Evolutionary conservation across 176 grass and related monocot genomes (phyloP).

Genomic region (Carex kokanica): DNA sequence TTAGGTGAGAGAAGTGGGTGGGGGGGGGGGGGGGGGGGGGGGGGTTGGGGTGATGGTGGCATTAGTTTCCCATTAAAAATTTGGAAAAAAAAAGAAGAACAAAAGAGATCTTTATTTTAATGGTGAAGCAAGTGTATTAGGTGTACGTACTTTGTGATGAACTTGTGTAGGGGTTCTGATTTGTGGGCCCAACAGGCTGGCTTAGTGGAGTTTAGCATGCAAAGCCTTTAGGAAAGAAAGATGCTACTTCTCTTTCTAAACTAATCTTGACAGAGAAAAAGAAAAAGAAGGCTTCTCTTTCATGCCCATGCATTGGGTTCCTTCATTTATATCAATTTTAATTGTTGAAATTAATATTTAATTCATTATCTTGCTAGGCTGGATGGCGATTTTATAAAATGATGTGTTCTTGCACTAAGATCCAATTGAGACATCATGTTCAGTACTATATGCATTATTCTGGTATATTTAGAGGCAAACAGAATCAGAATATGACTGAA

Average conservation of each 20-base stretch:
- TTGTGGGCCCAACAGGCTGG: slow-evolving; percentile 25
- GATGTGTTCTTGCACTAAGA: background rate
- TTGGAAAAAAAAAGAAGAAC: background rate
- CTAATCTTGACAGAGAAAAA: slow-evolving; percentile 6
- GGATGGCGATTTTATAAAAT: background rate
- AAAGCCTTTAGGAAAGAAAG: slow-evolving; percentile 18
- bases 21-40: no score
- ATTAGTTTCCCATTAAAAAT: background rate
- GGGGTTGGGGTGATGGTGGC: background rate
- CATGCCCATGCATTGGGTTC: background rate
- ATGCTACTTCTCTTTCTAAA: slow-evolving; percentile 30
- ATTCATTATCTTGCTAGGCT: slow-evolving; percentile 3
- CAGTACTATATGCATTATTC: background rate
- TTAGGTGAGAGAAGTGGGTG: no score
- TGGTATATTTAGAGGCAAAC: slow-evolving; percentile 4
- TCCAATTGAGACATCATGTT: slow-evolving; percentile 12
- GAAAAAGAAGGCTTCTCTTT: background rate
- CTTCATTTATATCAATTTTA: slow-evolving; percentile 15
- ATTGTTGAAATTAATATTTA: slow-evolving; percentile 22
- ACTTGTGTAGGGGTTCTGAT: slow-evolving; percentile 22
- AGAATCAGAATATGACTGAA: background rate
- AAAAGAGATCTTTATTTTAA: slow-evolving; percentile 1
- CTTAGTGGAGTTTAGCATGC: slow-evolving; percentile 30
- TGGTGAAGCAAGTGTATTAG: slow-evolving; percentile 22
- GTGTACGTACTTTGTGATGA: slow-evolving; percentile 20